A percentile compares a stretch with the other conserved stretches of the same genome.
phyloP scores from a whole-genome alignment of 129 eudicot species.

The Rutidosis leptorrhynchoides region DNA sequence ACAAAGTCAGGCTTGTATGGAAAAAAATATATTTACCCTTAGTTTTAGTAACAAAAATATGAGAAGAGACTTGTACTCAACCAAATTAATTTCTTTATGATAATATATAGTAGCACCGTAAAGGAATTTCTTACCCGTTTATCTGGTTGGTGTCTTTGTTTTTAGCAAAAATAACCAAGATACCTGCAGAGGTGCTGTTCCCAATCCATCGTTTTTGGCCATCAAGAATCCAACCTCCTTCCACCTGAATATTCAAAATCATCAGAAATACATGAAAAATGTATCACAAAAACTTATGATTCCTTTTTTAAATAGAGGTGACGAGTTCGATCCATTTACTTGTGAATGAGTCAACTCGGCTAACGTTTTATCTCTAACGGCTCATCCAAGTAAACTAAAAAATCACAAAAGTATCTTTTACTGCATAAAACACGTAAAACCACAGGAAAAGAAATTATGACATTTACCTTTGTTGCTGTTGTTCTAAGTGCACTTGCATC shows the following conservation, averaged over 20 bases:
- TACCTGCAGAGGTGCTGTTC: constrained; percentile 96
- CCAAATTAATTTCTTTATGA: too few species aligned
- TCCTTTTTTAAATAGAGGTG: neutral
- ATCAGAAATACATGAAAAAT: constrained; percentile 11
- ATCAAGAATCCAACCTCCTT: constrained; percentile 96
- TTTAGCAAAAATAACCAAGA: constrained; percentile 84
- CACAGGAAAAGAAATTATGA: constrained; percentile 7
- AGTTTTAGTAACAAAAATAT: too few species aligned
- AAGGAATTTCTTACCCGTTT: constrained; percentile 64
- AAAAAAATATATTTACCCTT: too few species aligned
- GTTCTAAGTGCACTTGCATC: constrained; percentile 93
- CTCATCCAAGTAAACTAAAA: neutral
- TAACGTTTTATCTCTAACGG: neutral
- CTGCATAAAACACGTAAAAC: neutral
- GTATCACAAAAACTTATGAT: neutral
- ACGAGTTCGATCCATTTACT: neutral
- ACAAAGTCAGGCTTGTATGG: too few species aligned
- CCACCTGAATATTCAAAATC: constrained; percentile 53
- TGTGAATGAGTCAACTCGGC: neutral
- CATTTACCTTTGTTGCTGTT: constrained; percentile 77
- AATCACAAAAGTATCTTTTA: neutral
- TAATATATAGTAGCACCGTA: neutral
- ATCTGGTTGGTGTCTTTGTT: constrained; percentile 79
- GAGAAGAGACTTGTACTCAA: too few species aligned
- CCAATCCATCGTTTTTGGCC: constrained; percentile 99